These are phyloP conservation scores for Kwoniella sp. DNA, from an alignment of 768 basidiomycete genomes.

Conservation along the genomic window DNA sequence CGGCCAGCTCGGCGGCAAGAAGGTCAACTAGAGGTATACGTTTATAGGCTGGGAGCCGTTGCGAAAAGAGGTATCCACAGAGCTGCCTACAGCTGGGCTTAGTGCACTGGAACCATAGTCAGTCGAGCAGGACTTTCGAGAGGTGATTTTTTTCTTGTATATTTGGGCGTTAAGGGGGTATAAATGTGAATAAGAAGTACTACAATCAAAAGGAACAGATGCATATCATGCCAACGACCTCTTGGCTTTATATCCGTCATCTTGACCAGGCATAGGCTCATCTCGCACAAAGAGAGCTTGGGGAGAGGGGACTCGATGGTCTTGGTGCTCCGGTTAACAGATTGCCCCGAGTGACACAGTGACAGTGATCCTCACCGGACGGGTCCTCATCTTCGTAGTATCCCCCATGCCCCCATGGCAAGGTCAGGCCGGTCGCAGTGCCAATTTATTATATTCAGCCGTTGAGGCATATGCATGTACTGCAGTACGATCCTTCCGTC, in stretches of 20 bases:
- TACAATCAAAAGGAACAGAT: background rate
- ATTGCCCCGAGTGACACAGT: too few relatives aligned
- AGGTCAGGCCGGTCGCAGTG: background rate
- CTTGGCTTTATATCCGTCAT: background rate
- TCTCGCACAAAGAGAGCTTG: too few relatives aligned
- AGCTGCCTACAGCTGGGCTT: too few relatives aligned
- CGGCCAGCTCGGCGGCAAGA: constrained; percentile 3
- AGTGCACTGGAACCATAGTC: too few relatives aligned
- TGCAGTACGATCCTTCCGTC: constrained; percentile 3
- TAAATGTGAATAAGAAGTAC: constrained; percentile 2
- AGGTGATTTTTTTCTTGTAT: background rate
- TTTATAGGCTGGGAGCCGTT: too few relatives aligned
- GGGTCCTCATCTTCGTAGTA: constrained; percentile 7
- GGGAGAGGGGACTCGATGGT: background rate
- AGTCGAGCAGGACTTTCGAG: too few relatives aligned
- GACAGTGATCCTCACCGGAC: background rate
- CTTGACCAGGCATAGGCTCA: too few relatives aligned
- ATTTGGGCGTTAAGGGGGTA: background rate
- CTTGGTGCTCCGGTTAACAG: background rate
- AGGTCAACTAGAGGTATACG: constrained; percentile 2
- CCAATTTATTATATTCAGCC: constrained; percentile 4
- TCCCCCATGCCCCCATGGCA: too few relatives aligned
- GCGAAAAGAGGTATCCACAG: too few relatives aligned
- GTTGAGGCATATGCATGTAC: constrained; percentile 26
- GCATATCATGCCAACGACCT: background rate